Evolutionary conservation across 2,329 filamentous ascomycete genomes (phyloP), one percentile per base, ranked within the genome.

Genomic region (Neoascochyta sp.): DNA sequence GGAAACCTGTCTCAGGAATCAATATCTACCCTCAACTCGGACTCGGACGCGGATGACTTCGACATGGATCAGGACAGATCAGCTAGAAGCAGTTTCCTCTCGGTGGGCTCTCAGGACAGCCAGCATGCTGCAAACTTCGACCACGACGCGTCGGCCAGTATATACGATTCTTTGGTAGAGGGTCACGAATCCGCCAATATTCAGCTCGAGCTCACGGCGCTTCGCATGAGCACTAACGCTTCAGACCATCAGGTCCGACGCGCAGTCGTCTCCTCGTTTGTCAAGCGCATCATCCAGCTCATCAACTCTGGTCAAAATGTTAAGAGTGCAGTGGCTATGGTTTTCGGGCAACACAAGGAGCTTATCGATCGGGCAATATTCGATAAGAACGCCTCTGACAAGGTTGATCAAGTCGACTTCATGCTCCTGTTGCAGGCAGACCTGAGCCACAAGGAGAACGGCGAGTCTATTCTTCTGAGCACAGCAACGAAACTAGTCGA

Each of bases 161-260:
- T 96, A n/a, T 75, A 89, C 40, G 89, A 95, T 52, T 85, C 87
- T 14, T 73, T 96, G 22, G 81, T 83, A 29, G 76, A 79, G 38
- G 83, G 81, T 13, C 70, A 78, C 27, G 76, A 78, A 9, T 77
- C 80, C 8, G 86, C 93, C 57, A 92, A 94, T 43, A 89, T 95
- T 52, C 87, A 90, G 59, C 76, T 96, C 18, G 92, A 98, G 60
- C 84, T 98, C 41, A 94, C 89, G 70, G 86, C 87, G 25, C 73
- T 96, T n/a, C 83, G 90, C 8, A 86, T 98, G 62, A 83, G 82
- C 32, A 86, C 85, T 52, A 87, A 96, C 53, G 92, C 92, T 3
- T 89, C 87, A 1, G 90, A 95, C 54, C 76, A 82, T 44, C 84
- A 92, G 62, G 86, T 96, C 53, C 85, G 90, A 24, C 81, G 83